phyloP scores from a whole-genome alignment of 768 basidiomycete genomes.

The Kwoniella botswanensis region DNA sequence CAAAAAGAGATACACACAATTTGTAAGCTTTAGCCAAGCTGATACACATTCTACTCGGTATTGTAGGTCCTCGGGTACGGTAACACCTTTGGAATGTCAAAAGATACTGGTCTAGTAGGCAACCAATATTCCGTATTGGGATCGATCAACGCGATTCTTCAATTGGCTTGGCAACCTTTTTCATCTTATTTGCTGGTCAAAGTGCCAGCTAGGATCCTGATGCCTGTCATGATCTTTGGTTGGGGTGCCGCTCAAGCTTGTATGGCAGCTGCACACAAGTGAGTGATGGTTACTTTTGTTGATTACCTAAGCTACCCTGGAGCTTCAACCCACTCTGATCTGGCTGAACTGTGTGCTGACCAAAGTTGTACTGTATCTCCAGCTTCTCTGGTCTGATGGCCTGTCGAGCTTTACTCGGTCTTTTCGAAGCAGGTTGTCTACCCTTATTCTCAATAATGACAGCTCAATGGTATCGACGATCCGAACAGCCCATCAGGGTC shows the following conservation, averaged over 20 bases:
- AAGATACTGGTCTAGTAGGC: constrained; percentile 38
- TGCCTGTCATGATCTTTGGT: constrained; percentile 53
- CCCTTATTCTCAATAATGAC: constrained; percentile 48
- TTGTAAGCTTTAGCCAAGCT: not conserved
- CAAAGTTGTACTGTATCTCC: too few relatives aligned
- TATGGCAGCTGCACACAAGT: constrained; percentile 43
- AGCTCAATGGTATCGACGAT: constrained; percentile 43
- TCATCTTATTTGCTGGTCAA: constrained; percentile 54
- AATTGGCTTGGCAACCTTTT: constrained; percentile 56
- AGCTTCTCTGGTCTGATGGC: constrained; percentile 13
- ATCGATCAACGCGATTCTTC: constrained; percentile 51
- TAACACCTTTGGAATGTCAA: constrained; percentile 51
- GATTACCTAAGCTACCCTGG: too few relatives aligned
- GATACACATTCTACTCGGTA: not conserved
- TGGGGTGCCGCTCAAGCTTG: constrained; percentile 49
- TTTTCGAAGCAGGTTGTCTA: constrained; percentile 53
- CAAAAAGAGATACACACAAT: constrained; percentile 12
- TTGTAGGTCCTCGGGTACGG: constrained; percentile 43
- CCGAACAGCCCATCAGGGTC: constrained; percentile 45
- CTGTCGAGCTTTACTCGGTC: constrained; percentile 55
- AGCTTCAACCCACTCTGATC: too few relatives aligned
- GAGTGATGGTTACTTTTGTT: not conserved
- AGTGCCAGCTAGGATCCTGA: constrained; percentile 46
- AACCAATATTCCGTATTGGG: constrained; percentile 47
- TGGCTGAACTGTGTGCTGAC: too few relatives aligned